These are phyloP conservation scores for Ceriops zippeliana DNA, from an alignment of 345 rosid species.

Conservation along the genomic window DNA sequence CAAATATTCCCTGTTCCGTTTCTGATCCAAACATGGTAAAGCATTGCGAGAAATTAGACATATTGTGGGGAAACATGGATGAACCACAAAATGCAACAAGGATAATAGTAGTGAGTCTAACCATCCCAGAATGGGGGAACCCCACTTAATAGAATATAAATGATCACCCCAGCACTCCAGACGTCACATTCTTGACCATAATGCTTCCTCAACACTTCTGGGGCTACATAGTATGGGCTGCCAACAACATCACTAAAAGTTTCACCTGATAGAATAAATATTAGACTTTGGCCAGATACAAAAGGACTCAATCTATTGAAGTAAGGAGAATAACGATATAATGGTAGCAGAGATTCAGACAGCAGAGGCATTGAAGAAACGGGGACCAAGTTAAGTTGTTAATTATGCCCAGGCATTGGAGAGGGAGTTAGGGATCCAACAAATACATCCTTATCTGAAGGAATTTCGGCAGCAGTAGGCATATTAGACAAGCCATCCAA, in stretches of 20 bases:
- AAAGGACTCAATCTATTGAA: background rate
- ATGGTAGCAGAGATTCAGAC: slow-evolving; percentile 3
- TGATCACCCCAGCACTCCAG: slow-evolving; percentile 98
- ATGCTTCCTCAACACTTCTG: slow-evolving; percentile 80
- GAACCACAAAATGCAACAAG: slow-evolving; percentile 5
- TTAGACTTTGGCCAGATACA: slow-evolving; percentile 4
- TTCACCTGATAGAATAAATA: slow-evolving; percentile 49
- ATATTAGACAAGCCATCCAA: background rate
- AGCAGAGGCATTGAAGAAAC: slow-evolving; percentile 4
- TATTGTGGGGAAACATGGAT: slow-evolving; percentile 11
- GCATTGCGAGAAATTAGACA: slow-evolving; percentile 19
- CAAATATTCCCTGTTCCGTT: slow-evolving; percentile 94
- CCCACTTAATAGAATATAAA: slow-evolving; percentile 79
- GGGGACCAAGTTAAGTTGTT: no score
- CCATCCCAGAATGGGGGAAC: slow-evolving; percentile 99
- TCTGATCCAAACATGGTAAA: slow-evolving; percentile 45
- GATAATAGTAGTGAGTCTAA: slow-evolving; percentile 24
- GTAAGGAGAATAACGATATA: background rate
- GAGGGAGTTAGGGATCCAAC: background rate
- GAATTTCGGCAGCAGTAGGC: background rate
- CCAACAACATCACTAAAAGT: slow-evolving; percentile 87
- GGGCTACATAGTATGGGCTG: slow-evolving; percentile 97
- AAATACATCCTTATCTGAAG: background rate
- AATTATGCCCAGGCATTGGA: background rate
- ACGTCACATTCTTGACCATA: slow-evolving; percentile 94